phyloP scores from a whole-genome alignment of 78 protist genomes.

The Chrysochromulina parva region DNA sequence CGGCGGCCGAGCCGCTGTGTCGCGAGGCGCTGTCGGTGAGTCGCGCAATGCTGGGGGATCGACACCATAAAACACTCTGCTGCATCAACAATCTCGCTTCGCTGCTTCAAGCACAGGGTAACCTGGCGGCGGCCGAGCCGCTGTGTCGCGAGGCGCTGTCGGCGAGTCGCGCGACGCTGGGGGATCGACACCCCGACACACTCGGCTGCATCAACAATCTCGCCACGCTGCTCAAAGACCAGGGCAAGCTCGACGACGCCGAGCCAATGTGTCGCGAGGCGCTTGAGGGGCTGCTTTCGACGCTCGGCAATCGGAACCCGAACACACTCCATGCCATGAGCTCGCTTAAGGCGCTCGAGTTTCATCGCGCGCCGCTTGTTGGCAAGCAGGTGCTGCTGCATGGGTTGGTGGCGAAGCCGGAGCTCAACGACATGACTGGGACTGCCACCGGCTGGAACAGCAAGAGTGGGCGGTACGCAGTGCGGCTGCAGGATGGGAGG shows the following conservation, averaged over 20 bases:
- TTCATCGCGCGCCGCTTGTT: no score
- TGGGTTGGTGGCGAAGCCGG: no score
- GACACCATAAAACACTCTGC: background rate
- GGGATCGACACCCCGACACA: background rate
- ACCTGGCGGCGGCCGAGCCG: background rate
- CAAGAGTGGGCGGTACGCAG: no score
- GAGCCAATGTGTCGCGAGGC: background rate
- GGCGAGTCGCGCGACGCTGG: background rate
- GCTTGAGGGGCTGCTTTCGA: background rate
- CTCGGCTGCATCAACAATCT: background rate
- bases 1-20: background rate
- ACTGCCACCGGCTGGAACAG: no score
- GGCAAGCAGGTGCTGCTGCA: no score
- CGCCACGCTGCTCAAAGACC: background rate
- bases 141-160: background rate
- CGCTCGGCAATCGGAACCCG: background rate
- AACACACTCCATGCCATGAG: background rate
- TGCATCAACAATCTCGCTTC: background rate
- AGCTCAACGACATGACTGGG: no score
- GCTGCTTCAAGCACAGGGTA: background rate
- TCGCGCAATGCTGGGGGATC: background rate
- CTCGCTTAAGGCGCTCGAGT: background rate
- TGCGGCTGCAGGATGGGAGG: no score
- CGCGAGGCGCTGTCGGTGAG: background rate
- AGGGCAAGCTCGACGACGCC: background rate